Evolutionary conservation across 2,329 filamentous ascomycete species (phyloP).

Genomic region (Pseudogymnoascus sp.): DNA sequence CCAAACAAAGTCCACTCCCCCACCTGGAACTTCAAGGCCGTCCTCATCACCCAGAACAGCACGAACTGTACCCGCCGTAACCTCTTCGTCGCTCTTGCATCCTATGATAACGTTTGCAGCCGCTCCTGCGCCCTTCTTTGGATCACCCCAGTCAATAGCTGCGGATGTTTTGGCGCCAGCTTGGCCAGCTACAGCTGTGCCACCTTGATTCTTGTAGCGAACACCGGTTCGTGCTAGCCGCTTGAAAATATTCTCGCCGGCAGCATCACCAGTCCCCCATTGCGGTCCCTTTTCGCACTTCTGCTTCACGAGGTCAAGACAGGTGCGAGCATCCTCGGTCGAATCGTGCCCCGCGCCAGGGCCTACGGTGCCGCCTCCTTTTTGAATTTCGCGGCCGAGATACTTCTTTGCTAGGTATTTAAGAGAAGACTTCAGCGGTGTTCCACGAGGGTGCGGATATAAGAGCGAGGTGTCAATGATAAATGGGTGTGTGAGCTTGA

Average conservation of each 20-base stretch:
- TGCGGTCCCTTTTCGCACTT: constrained; percentile 88
- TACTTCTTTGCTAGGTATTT: constrained; percentile 87
- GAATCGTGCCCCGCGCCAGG: constrained; percentile 69
- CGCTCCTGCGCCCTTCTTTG: constrained; percentile 49
- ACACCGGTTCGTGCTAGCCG: constrained; percentile 60
- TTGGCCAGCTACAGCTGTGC: constrained; percentile 45
- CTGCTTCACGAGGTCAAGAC: constrained; percentile 84
- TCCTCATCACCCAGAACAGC: constrained; percentile 51
- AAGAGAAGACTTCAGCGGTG: constrained; percentile 80
- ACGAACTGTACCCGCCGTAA: constrained; percentile 45
- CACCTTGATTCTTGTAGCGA: constrained; percentile 52
- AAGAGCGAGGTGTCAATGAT: constrained; percentile 86
- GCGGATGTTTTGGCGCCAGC: constrained; percentile 56
- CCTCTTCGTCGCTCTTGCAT: constrained; percentile 52
- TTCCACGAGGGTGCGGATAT: constrained; percentile 82
- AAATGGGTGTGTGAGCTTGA: constrained; percentile 83
- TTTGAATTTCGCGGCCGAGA: constrained; percentile 79
- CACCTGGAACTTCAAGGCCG: constrained; percentile 46
- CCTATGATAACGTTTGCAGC: constrained; percentile 49
- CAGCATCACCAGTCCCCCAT: constrained; percentile 74
- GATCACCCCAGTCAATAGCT: constrained; percentile 85
- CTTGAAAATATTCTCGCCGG: constrained; percentile 82
- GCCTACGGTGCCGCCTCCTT: constrained; percentile 48
- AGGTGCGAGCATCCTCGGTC: constrained; percentile 83
- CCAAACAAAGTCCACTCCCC: constrained; percentile 60